These are phyloP conservation scores for Xylaria multiplex DNA, from an alignment of 2,329 filamentous ascomycete genomes.

Conservation along the genomic window DNA sequence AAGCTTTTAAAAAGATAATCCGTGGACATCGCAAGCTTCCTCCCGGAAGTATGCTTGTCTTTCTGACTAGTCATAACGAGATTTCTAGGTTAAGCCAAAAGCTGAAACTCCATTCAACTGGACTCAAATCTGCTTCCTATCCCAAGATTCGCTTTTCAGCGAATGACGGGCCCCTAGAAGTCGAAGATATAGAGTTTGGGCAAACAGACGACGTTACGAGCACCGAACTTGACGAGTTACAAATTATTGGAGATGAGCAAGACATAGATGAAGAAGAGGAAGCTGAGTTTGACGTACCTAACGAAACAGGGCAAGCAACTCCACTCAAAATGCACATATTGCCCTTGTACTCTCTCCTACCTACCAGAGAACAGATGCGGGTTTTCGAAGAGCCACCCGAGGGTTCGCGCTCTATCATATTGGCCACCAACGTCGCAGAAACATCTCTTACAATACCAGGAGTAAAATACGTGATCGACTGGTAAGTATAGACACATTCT, in stretches of 20 bases:
- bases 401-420: slow-evolving; percentile 82
- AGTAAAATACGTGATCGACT: slow-evolving; percentile 85
- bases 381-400: slow-evolving; percentile 89
- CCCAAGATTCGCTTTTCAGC: slow-evolving; percentile 80
- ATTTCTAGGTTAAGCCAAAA: slow-evolving; percentile 85
- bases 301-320: slow-evolving; percentile 67
- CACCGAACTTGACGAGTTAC: slow-evolving; percentile 65
- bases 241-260: slow-evolving; percentile 60
- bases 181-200: slow-evolving; percentile 87
- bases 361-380: slow-evolving; percentile 87
- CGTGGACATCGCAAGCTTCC: slow-evolving; percentile 90
- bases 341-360: slow-evolving; percentile 92
- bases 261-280: slow-evolving; percentile 69
- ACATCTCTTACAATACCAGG: slow-evolving; percentile 95
- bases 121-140: slow-evolving; percentile 64
- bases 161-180: slow-evolving; percentile 80
- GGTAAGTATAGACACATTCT: slow-evolving; percentile 26
- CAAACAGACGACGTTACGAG: slow-evolving; percentile 74
- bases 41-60: slow-evolving; percentile 89
- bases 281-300: slow-evolving; percentile 74
- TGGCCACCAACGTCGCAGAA: slow-evolving; percentile 97
- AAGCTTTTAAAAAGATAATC: slow-evolving; percentile 86
- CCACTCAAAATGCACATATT: slow-evolving; percentile 84
- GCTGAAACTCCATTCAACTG: slow-evolving; percentile 74
- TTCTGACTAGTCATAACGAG: slow-evolving; percentile 92